phyloP scores from a whole-genome alignment of 495 filamentous ascomycete genomes.

The Talaromyces borbonicus region DNA sequence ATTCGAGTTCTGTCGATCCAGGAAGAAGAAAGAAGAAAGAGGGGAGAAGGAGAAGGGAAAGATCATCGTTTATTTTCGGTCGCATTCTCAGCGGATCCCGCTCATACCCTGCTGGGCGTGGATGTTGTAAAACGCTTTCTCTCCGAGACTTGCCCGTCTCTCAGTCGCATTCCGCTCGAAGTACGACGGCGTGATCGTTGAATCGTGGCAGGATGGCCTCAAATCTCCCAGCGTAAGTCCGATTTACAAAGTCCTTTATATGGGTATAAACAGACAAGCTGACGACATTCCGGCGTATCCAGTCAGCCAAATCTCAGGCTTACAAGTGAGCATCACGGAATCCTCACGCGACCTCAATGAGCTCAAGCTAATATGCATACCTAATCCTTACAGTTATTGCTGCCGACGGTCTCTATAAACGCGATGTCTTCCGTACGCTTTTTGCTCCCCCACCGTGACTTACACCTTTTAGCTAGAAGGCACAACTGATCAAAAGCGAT shows the following conservation, averaged over 20 bases:
- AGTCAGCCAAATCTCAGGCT: slow-evolving; percentile 53
- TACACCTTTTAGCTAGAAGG: not conserved
- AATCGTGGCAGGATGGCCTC: slow-evolving; percentile 38
- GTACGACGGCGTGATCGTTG: too few relatives aligned
- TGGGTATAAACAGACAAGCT: slow-evolving; percentile 7
- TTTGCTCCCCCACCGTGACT: not conserved
- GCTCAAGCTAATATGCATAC: slow-evolving; percentile 12
- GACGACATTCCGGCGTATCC: slow-evolving; percentile 13
- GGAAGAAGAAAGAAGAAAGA: too few relatives aligned
- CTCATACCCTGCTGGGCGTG: slow-evolving; percentile 1
- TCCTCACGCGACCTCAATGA: not conserved
- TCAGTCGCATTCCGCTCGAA: slow-evolving; percentile 7
- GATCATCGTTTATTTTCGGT: too few relatives aligned
- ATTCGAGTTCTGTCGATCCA: too few relatives aligned
- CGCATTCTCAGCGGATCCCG: not conserved
- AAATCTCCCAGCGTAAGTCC: slow-evolving; percentile 50
- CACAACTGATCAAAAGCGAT: not conserved
- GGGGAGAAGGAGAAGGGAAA: too few relatives aligned
- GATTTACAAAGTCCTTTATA: slow-evolving; percentile 7
- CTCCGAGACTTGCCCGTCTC: slow-evolving; percentile 3
- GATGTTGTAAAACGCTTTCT: slow-evolving; percentile 5
- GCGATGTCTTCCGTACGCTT: slow-evolving; percentile 86
- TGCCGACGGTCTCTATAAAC: slow-evolving; percentile 95
- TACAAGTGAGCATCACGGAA: slow-evolving; percentile 42
- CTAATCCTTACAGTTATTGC: slow-evolving; percentile 67